Conservation (phyloP, 2,329 filamentous ascomycete genomes). For the Stemphylium vesicarium region DNA sequence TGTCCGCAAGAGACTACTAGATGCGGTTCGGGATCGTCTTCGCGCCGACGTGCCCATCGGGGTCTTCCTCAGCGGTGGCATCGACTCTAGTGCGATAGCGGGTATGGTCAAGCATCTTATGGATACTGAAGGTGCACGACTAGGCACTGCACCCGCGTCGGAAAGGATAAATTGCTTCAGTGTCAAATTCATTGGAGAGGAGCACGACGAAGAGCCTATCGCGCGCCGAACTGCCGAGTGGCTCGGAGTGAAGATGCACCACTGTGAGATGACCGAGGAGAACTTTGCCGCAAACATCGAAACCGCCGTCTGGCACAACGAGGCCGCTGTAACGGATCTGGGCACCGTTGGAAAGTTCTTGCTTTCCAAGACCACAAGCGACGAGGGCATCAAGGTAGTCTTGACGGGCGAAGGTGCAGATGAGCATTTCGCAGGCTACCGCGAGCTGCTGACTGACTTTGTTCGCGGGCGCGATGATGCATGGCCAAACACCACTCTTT, state of each 20-base stretch:
- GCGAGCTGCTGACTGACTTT: constrained; percentile 54
- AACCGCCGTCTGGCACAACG: constrained; percentile 54
- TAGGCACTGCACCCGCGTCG: constrained; percentile 53
- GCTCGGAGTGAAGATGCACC: constrained; percentile 55
- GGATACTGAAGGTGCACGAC: constrained; percentile 50
- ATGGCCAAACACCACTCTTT: constrained; percentile 13
- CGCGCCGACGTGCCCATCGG: constrained; percentile 65
- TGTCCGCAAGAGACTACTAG: constrained; percentile 58
- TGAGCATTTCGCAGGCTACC: constrained; percentile 63
- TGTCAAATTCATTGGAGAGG: constrained; percentile 59
- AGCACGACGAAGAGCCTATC: constrained; percentile 50
- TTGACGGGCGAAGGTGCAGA: constrained; percentile 62
- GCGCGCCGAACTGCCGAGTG: constrained; percentile 57
- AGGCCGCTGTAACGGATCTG: constrained; percentile 57
- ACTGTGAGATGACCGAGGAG: constrained; percentile 49
- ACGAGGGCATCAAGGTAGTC: constrained; percentile 61
- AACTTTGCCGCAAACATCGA: constrained; percentile 53
- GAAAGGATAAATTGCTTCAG: constrained; percentile 54
- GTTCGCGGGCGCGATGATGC: constrained; percentile 56
- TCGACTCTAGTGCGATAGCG: constrained; percentile 64
- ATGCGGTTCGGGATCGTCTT: constrained; percentile 60
- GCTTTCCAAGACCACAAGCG: constrained; percentile 55
- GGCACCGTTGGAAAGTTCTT: constrained; percentile 60
- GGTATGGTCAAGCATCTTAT: constrained; percentile 59
- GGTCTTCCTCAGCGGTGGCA: constrained; percentile 63